These are phyloP conservation scores for Paracoccidioides brasiliensis DNA, from an alignment of 2,329 filamentous ascomycete genomes.

Conservation along the genomic window DNA sequence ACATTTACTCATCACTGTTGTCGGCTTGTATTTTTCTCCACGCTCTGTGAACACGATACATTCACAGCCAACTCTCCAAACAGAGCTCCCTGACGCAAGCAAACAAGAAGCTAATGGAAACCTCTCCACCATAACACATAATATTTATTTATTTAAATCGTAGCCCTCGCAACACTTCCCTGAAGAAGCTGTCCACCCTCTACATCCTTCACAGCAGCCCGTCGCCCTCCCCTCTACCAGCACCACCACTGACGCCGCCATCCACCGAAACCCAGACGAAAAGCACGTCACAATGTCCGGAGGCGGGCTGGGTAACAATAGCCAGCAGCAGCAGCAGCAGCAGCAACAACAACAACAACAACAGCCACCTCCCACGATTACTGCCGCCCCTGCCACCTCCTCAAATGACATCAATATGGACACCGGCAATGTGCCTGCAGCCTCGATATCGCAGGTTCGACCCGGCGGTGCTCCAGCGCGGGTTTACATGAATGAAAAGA, in stretches of 20 bases:
- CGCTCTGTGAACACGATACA: no score
- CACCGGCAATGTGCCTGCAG: neutral
- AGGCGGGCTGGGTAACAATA: neutral
- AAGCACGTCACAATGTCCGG: constrained; percentile 9
- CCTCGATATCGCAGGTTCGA: constrained; percentile 29
- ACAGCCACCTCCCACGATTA: neutral
- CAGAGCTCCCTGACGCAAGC: neutral
- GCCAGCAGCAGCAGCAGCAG: neutral
- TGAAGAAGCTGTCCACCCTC: constrained; percentile 7
- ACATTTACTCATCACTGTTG: neutral
- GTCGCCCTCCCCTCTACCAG: neutral
- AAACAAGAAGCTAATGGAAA: neutral
- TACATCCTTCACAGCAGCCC: neutral
- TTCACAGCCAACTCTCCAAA: no score
- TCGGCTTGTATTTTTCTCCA: neutral
- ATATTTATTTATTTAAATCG: neutral
- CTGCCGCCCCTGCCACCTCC: neutral
- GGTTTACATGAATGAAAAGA: constrained; percentile 57
- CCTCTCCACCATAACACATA: neutral
- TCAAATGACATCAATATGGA: neutral
- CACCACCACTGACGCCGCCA: neutral
- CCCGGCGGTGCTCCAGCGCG: constrained; percentile 56
- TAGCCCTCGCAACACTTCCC: neutral
- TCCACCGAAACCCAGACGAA: constrained; percentile 2
- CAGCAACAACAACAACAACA: neutral